Percentiles rank a stretch among this genome's conserved stretches.
Conservation (phyloP, 2,329 filamentous ascomycete genomes). For the Stemphylium vesicarium region DNA sequence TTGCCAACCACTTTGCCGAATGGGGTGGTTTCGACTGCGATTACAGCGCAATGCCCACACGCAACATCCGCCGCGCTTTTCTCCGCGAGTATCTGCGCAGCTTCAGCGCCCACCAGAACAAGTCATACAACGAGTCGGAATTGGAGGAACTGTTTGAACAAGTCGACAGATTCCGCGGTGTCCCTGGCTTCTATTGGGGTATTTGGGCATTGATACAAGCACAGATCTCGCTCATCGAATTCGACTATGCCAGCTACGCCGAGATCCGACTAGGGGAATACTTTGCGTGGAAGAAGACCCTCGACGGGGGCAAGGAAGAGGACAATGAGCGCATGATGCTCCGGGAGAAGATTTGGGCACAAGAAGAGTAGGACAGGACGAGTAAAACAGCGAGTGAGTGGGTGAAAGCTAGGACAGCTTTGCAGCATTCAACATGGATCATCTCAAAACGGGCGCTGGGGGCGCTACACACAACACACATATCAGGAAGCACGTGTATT, state of each 20-base stretch:
- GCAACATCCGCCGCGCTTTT: slow-evolving; percentile 77
- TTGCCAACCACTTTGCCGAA: slow-evolving; percentile 97
- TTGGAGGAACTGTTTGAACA: slow-evolving; percentile 74
- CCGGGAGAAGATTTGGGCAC: slow-evolving; percentile 81
- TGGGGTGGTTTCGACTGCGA: slow-evolving; percentile 98
- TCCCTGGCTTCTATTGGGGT: slow-evolving; percentile 90
- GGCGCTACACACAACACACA: not conserved
- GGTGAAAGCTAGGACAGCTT: not conserved
- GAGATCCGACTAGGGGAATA: slow-evolving; percentile 88
- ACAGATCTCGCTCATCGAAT: slow-evolving; percentile 92
- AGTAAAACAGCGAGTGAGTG: not conserved
- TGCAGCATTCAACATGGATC: not conserved
- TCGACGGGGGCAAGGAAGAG: slow-evolving; percentile 67
- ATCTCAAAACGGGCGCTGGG: not conserved
- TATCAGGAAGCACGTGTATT: not conserved
- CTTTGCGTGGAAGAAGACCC: slow-evolving; percentile 85
- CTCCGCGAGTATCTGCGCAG: slow-evolving; percentile 80
- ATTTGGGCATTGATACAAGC: slow-evolving; percentile 97
- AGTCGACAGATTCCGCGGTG: slow-evolving; percentile 84
- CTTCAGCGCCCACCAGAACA: slow-evolving; percentile 61
- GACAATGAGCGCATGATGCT: slow-evolving; percentile 64
- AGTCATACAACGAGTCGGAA: slow-evolving; percentile 60
- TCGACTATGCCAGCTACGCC: slow-evolving; percentile 93
- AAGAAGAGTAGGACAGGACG: slow-evolving; percentile 50
- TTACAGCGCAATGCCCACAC: slow-evolving; percentile 80